These are phyloP conservation scores for Lagenaria siceraria DNA, from an alignment of 306 rosid genomes.

Conservation along the genomic window DNA sequence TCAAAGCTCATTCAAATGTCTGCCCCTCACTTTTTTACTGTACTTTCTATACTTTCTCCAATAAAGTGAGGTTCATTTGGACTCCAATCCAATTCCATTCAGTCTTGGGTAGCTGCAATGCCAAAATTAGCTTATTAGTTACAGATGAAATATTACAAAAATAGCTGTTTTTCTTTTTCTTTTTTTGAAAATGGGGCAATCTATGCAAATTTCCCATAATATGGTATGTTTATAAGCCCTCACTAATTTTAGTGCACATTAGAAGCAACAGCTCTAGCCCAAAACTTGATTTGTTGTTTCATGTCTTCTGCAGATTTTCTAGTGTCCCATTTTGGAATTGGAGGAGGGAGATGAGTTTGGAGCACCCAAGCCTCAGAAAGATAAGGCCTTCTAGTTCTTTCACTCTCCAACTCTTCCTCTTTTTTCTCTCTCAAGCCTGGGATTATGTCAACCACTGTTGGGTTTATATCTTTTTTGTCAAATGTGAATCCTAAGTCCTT, in stretches of 20 bases:
- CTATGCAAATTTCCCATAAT: background rate
- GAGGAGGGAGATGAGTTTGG: slow-evolving; percentile 40
- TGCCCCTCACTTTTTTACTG: background rate
- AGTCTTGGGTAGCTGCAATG: background rate
- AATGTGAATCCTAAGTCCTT: slow-evolving; percentile 85
- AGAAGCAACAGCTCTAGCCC: slow-evolving; percentile 89
- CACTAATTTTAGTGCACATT: slow-evolving; percentile 23
- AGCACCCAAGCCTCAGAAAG: slow-evolving; percentile 82
- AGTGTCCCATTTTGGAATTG: slow-evolving; percentile 45
- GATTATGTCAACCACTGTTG: slow-evolving; percentile 52
- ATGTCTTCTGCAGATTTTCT: slow-evolving; percentile 40
- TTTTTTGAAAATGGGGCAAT: background rate
- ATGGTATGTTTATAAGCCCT: background rate
- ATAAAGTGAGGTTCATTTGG: background rate
- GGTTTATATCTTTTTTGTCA: slow-evolving; percentile 46
- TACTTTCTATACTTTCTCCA: background rate
- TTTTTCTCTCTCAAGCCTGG: slow-evolving; percentile 71
- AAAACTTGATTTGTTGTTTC: slow-evolving; percentile 73
- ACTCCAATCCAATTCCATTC: background rate
- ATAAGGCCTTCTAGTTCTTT: slow-evolving; percentile 53
- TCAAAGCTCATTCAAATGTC: background rate
- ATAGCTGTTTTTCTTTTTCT: background rate
- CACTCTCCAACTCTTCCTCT: slow-evolving; percentile 32
- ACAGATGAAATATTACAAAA: background rate
- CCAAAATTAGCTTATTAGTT: background rate